A percentile compares a stretch with the other conserved stretches of the same genome.
Evolutionary conservation across 2,329 filamentous ascomycete species (phyloP).

Genomic region (Nemania serpens): DNA sequence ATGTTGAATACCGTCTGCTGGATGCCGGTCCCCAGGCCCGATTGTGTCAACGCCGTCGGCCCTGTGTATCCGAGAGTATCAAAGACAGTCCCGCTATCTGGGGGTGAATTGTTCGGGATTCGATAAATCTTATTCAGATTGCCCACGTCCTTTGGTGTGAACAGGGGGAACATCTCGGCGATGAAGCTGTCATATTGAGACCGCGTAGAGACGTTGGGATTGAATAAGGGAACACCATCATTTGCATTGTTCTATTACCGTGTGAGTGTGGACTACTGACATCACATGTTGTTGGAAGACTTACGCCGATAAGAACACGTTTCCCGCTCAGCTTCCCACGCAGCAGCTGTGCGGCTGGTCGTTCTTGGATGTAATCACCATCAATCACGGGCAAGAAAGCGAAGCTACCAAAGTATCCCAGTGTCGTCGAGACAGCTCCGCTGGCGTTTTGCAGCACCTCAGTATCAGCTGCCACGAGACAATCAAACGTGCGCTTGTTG

Average conservation of each 20-base stretch:
- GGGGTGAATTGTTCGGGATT: slow-evolving; percentile 22
- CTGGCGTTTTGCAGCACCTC: slow-evolving; percentile 37
- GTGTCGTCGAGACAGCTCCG: slow-evolving; percentile 35
- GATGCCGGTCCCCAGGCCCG: slow-evolving; percentile 50
- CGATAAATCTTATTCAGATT: slow-evolving; percentile 30
- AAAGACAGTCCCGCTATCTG: slow-evolving; percentile 33
- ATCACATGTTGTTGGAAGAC: background rate
- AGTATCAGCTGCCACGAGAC: slow-evolving; percentile 35
- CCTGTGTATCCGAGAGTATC: slow-evolving; percentile 45
- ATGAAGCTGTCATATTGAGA: slow-evolving; percentile 36
- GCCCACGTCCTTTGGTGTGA: slow-evolving; percentile 27
- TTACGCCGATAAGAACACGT: slow-evolving; percentile 36
- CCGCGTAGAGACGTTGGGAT: slow-evolving; percentile 36
- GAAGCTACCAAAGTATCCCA: slow-evolving; percentile 37
- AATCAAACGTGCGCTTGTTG: slow-evolving; percentile 33
- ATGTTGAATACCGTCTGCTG: slow-evolving; percentile 54
- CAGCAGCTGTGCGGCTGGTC: slow-evolving; percentile 29
- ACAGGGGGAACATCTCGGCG: slow-evolving; percentile 33
- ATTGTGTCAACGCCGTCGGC: slow-evolving; percentile 52
- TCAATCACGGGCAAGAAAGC: slow-evolving; percentile 39
- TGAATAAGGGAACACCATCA: slow-evolving; percentile 41
- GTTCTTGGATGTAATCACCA: slow-evolving; percentile 35
- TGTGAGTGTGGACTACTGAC: background rate
- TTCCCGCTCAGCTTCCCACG: slow-evolving; percentile 30
- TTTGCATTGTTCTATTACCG: slow-evolving; percentile 41